phyloP scores from a whole-genome alignment of 148 eudicot genomes.

The Selenicereus undatus region DNA sequence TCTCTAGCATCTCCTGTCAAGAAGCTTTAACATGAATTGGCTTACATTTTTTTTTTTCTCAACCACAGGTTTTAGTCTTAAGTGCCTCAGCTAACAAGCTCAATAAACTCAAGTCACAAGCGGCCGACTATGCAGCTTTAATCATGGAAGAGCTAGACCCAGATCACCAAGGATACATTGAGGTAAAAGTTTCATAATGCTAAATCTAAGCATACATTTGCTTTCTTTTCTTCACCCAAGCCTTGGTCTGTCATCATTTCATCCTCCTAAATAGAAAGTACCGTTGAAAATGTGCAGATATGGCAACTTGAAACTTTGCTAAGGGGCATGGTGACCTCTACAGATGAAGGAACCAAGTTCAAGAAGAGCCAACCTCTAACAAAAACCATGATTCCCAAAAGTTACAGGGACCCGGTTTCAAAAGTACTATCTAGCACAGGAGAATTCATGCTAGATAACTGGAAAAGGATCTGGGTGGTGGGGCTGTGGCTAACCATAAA shows the following conservation, averaged over 20 bases:
- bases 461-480: constrained; percentile 70
- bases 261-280: not conserved
- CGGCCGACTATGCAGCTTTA: constrained; percentile 71
- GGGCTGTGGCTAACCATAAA: constrained; percentile 54
- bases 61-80: constrained; percentile 62
- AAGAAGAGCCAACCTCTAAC: constrained; percentile 56
- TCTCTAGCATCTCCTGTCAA: not conserved
- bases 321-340: constrained; percentile 62
- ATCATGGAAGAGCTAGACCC: constrained; percentile 99
- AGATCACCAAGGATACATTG: constrained; percentile 73
- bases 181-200: constrained; percentile 40
- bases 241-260: not conserved
- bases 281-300: constrained; percentile 40
- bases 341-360: constrained; percentile 33
- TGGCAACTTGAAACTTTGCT: constrained; percentile 95
- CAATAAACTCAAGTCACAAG: constrained; percentile 73
- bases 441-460: constrained; percentile 66
- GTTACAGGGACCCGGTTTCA: constrained; percentile 50
- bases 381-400: constrained; percentile 73
- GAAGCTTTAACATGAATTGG: not conserved
- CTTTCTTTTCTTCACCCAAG: too few species aligned
- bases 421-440: constrained; percentile 41
- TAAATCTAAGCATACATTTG: not conserved
- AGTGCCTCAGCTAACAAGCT: constrained; percentile 94
- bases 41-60: not conserved